Conservation (phyloP, 129 eudicot species). For the Rutidosis leptorrhynchoides region DNA sequence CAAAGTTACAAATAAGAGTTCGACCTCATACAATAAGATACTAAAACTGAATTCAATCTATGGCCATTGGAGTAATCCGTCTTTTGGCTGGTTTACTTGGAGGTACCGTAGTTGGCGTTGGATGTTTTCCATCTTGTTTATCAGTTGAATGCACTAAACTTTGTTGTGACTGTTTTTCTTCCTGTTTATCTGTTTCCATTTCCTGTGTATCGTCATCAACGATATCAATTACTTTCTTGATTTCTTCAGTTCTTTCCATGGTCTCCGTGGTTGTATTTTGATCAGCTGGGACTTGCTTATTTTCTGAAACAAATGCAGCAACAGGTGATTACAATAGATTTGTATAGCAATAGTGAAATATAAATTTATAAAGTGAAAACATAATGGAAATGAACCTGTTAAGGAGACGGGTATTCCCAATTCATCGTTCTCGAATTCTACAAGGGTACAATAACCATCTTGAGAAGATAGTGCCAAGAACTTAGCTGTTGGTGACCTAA, state of each 20-base stretch:
- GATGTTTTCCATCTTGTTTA: constrained; percentile 32
- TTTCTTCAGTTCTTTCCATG: constrained; percentile 23
- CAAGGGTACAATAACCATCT: constrained; percentile 90
- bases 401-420: constrained; percentile 57
- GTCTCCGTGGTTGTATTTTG: constrained; percentile 27
- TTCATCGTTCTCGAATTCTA: constrained; percentile 82
- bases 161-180: constrained; percentile 14
- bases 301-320: constrained; percentile 26
- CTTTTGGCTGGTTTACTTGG: constrained; percentile 70
- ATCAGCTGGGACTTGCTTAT: constrained; percentile 25
- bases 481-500: constrained; percentile 80
- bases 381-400: constrained; percentile 46
- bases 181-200: constrained; percentile 32
- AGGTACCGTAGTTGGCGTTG: constrained; percentile 28
- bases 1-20: background rate
- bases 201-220: constrained; percentile 22
- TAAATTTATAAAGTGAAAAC: background rate
- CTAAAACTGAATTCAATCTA: constrained; percentile 38
- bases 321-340: background rate
- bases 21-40: background rate
- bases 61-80: constrained; percentile 93
- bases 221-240: constrained; percentile 14
- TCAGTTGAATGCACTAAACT: constrained; percentile 28
- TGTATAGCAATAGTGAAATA: background rate
- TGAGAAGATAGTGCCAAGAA: constrained; percentile 81